A percentile compares a stretch with the other conserved stretches of the same genome.
These are phyloP conservation scores for Aspergillus uvarum DNA, from an alignment of 2,329 filamentous ascomycete genomes.

Conservation along the genomic window DNA sequence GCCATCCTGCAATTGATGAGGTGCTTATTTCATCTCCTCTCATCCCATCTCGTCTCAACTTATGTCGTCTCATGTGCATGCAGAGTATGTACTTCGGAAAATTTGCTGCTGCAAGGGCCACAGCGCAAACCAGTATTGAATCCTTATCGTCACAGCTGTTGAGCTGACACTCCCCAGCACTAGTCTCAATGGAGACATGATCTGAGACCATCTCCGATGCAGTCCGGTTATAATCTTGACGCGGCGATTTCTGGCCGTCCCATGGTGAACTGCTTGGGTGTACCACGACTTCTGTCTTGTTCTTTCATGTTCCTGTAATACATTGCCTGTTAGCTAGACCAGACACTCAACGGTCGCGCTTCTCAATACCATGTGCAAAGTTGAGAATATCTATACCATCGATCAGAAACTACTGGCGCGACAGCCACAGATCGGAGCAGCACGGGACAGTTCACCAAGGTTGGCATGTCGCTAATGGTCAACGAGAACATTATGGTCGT, in stretches of 20 bases:
- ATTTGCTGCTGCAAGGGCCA: neutral
- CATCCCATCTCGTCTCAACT: neutral
- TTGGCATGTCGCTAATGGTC: no score
- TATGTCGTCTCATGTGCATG: neutral
- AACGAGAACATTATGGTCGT: no score
- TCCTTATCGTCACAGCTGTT: neutral
- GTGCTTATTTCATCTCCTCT: neutral
- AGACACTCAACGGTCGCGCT: no score
- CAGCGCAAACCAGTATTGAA: neutral
- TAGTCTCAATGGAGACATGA: neutral
- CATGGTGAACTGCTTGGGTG: neutral
- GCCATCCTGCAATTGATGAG: neutral
- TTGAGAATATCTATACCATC: no score
- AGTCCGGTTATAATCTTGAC: neutral
- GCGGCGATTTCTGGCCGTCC: neutral
- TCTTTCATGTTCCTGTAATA: no score
- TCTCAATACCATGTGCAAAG: no score
- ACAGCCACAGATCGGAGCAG: no score
- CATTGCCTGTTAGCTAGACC: no score
- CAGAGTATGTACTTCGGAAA: neutral
- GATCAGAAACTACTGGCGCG: no score
- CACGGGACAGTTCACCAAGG: no score
- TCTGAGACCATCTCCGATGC: neutral
- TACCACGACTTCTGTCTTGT: neutral
- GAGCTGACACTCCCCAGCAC: neutral